phyloP scores from a whole-genome alignment of 225 moss, liverwort and hornwort genomes.

The Bryum argenteum region DNA sequence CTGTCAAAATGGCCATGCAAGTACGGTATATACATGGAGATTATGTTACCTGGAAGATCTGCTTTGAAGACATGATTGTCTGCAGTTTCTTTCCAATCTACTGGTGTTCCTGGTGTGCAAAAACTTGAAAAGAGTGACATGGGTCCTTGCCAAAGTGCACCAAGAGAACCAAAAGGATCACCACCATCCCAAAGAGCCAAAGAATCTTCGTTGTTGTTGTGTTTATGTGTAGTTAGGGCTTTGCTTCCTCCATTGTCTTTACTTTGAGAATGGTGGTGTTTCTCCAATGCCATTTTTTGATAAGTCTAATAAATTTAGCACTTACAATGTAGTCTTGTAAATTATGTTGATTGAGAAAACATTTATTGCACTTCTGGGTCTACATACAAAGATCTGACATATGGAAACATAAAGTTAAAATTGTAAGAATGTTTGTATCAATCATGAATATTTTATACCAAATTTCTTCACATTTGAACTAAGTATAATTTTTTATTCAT shows the following conservation, averaged over 20 bases:
- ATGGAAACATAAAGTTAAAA: too few relatives aligned
- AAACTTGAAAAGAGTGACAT: constrained; percentile 27
- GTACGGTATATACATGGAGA: background rate
- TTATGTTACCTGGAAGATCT: constrained; percentile 48
- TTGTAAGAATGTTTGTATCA: too few relatives aligned
- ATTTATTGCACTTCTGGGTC: background rate
- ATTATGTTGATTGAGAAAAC: too few relatives aligned
- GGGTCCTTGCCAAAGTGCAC: constrained; percentile 27
- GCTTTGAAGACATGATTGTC: constrained; percentile 63
- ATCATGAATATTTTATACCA: too few relatives aligned
- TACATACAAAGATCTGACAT: background rate
- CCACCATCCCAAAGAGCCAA: constrained; percentile 16
- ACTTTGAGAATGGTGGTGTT: constrained; percentile 1
- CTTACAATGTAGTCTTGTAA: background rate
- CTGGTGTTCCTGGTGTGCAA: constrained; percentile 32
- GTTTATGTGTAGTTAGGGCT: background rate
- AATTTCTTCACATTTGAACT: too few relatives aligned
- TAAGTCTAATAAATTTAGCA: background rate
- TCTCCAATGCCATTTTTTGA: constrained; percentile 29
- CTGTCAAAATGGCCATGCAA: too few relatives aligned
- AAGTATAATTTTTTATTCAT: too few relatives aligned
- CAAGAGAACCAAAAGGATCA: constrained; percentile 34
- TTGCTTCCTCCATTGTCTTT: background rate
- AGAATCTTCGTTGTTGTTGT: background rate
- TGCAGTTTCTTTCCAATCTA: constrained; percentile 64